Base-by-base conservation (phyloP, 805 yeast species). In the Isabelozyma heimii region DNA sequence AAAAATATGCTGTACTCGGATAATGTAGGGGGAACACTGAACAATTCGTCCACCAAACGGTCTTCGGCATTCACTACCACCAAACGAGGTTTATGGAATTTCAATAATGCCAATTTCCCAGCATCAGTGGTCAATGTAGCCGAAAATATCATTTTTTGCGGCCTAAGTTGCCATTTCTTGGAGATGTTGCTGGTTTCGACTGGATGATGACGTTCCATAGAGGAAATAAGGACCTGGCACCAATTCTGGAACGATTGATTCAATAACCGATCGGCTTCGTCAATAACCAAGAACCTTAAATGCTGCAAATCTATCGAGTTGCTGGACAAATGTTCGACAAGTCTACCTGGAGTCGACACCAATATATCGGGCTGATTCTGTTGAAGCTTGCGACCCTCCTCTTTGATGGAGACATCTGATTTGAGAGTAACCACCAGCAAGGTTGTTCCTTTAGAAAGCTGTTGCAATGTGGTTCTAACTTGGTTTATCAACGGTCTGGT, bases 101-200 rank as follows among this genome's bases (percentile, higher is more conserved):
- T 81, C 50, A 94, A 75, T 42, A 82, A 79, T 8, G 92, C 79
- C 48, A 94, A 71, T 61, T 88, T 89, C 27, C 94, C 96, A 0
- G 97, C 89, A 63, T 91, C 96, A 2, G 97, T 85, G 3, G 97
- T 90, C 46, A 94, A 77, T 0, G 99, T 94, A 7, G 99, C 99
- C 44, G 95, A 85, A 61, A 94, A 90, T 3, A 94, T 77, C 64
- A 92, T 75, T 56, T 91, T 70, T 71, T 85, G 61, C 67, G 83
- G 66, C 44, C 64, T 65, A 37, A 71, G 47, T 9, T 52, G 52
- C 70, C 79, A 79, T 30, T 63, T 55, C 16, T 72, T 65, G 2
- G 70, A 58, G 42, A 60, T 61, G 5, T 44, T 42, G 4, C 39
- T 40, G 12, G 16, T 16, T 20, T 6, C 24, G 6, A 20, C 24